A percentile compares a stretch with the other conserved stretches of the same genome.
Evolutionary conservation across 768 basidiomycete species (phyloP).

Genomic region (Trametes cinnabarina): DNA sequence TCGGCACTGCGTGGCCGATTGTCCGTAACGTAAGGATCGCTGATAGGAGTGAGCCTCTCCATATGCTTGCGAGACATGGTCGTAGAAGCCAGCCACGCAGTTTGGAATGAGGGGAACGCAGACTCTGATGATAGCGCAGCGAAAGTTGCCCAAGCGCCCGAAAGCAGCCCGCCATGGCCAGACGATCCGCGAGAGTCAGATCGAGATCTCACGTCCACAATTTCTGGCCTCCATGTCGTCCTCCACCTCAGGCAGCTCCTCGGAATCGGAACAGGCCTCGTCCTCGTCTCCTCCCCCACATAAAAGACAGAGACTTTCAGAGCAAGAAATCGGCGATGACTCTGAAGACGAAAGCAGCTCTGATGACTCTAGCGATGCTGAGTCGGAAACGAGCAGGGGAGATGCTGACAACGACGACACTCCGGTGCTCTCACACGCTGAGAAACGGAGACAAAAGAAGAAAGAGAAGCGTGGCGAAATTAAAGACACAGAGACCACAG

Average conservation of each 20-base stretch:
- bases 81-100: too few relatives aligned
- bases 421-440: slow-evolving; percentile 74
- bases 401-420: slow-evolving; percentile 16
- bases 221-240: slow-evolving; percentile 21
- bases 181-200: slow-evolving; percentile 1
- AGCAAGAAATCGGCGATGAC: slow-evolving; percentile 1
- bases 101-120: too few relatives aligned
- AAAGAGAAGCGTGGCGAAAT: slow-evolving; percentile 36
- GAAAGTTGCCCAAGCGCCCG: too few relatives aligned
- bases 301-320: slow-evolving; percentile 16
- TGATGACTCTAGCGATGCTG: not conserved
- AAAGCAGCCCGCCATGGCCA: not conserved
- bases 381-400: slow-evolving; percentile 27
- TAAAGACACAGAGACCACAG: slow-evolving; percentile 29
- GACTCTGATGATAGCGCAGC: too few relatives aligned
- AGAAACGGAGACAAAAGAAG: slow-evolving; percentile 62
- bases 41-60: not conserved
- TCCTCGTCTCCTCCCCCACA: slow-evolving; percentile 10
- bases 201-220: slow-evolving; percentile 9
- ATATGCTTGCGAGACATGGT: too few relatives aligned
- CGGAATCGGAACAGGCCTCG: slow-evolving; percentile 16
- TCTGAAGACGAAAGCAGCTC: slow-evolving; percentile 4
- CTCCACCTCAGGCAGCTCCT: slow-evolving; percentile 15
- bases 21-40: not conserved
- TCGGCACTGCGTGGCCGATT: not conserved